Evolutionary conservation across 2,329 filamentous ascomycete genomes (phyloP).

Genomic region (Phialophora tarda): DNA sequence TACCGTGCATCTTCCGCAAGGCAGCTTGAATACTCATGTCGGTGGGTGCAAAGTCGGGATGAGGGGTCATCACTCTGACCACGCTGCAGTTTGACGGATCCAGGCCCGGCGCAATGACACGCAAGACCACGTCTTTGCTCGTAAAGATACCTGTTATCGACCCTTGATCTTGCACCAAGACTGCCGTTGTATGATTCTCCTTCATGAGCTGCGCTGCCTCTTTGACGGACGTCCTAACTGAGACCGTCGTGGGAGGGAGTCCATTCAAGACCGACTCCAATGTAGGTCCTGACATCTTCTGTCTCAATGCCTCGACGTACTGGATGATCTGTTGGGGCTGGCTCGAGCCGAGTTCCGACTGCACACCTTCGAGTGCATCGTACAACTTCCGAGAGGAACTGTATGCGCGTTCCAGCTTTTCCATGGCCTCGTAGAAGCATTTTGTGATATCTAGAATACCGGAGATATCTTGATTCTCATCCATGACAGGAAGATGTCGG

Average conservation of each 20-base stretch:
- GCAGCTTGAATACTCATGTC: slow-evolving; percentile 99
- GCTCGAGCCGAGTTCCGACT: slow-evolving; percentile 92
- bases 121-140: slow-evolving; percentile 97
- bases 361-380: slow-evolving; percentile 95
- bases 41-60: slow-evolving; percentile 97
- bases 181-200: slow-evolving; percentile 96
- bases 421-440: slow-evolving; percentile 99
- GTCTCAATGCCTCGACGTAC: slow-evolving; percentile 92
- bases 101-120: slow-evolving; percentile 94
- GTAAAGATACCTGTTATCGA: slow-evolving; percentile 99
- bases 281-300: slow-evolving; percentile 97
- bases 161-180: slow-evolving; percentile 94
- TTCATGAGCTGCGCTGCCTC: slow-evolving; percentile 97
- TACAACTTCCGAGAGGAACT: slow-evolving; percentile 98
- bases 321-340: slow-evolving; percentile 99
- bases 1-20: slow-evolving; percentile 98
- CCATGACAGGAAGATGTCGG: slow-evolving; percentile 97
- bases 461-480: slow-evolving; percentile 99
- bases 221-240: slow-evolving; percentile 92
- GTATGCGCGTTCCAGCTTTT: slow-evolving; percentile 97
- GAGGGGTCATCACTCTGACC: slow-evolving; percentile 97
- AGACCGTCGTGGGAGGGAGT: slow-evolving; percentile 90
- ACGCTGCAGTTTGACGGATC: slow-evolving; percentile 96
- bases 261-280: slow-evolving; percentile 93
- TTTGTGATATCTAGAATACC: slow-evolving; percentile 98